These are phyloP conservation scores for Xylaria sp. DNA, from an alignment of 495 filamentous ascomycete species.

Conservation along the genomic window DNA sequence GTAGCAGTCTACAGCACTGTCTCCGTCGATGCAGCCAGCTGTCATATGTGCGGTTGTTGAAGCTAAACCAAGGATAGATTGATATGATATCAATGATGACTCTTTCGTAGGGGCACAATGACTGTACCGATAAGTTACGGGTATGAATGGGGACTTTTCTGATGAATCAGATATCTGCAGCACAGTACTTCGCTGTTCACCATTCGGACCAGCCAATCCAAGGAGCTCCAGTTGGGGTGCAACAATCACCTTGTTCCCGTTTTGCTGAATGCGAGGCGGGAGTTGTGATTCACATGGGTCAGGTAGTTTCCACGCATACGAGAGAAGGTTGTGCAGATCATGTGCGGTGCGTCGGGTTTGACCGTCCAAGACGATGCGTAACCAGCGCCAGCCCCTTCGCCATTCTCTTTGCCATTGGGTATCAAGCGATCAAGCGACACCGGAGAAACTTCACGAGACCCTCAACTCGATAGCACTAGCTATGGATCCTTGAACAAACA, in stretches of 20 bases:
- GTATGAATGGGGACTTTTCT: conserved; percentile 10
- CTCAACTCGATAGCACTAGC: conserved; percentile 5
- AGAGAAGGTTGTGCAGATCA: conserved; percentile 9
- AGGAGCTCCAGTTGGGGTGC: background rate
- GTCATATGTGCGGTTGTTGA: conserved; percentile 9
- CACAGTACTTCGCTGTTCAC: background rate
- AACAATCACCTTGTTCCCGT: conserved; percentile 3
- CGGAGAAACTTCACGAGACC: conserved; percentile 17
- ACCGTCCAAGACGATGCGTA: conserved; percentile 6
- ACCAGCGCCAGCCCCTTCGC: conserved; percentile 6
- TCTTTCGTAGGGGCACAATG: background rate
- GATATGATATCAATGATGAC: too few species aligned
- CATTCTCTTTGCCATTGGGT: conserved; percentile 23
- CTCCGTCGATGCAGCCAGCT: background rate
- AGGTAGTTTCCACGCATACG: background rate
- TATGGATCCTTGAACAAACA: conserved; percentile 4
- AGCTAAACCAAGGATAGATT: conserved; percentile 11
- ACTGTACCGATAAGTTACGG: background rate
- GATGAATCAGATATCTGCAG: conserved; percentile 10
- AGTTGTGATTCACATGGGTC: conserved; percentile 3
- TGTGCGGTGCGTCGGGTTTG: conserved; percentile 5
- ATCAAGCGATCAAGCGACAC: conserved; percentile 17
- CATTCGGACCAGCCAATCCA: background rate
- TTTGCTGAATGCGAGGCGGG: conserved; percentile 7
- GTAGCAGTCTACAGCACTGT: background rate